Evolutionary conservation across 441 rosid species (phyloP), one percentile per base, ranked within the genome.

Genomic region (Populus hybrid): DNA sequence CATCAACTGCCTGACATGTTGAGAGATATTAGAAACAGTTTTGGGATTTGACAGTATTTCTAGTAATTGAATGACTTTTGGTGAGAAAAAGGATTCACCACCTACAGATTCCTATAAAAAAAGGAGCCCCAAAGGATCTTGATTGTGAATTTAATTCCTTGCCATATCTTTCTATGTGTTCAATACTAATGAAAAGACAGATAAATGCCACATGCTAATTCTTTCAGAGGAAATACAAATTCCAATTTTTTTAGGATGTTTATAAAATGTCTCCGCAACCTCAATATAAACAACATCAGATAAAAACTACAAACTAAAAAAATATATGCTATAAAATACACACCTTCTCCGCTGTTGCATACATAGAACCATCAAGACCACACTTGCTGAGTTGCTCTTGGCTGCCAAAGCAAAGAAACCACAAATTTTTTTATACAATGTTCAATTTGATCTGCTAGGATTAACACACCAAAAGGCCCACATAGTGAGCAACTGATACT

Each of bases 361-460:
- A 88, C 21, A 75, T 28, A 79, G 89, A 84, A 73, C 92, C 92
- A 71, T 87, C 89, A 81, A 89, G 89, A 72, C 92, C 92, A 75
- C 89, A 84, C 76, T 86, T 89, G 84, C 81, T 79, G 73, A 89
- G 90, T 74, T 87, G 92, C 79, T 86, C 90, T 81, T 84, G 82
- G 76, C 92, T 89, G 85, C 80, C 76, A 82, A 75, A 28, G 75
- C 69, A 83, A 82, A 74, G 68, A 70, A 23, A 65, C 31, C 3
- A 21, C 24, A 56, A 21, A 23, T 16, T 65, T 1, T 40, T 63
- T 29, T 23, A 50, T 28, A 64, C 4, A 40, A 16, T 28, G 77
- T 56, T 56, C 63, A 56, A 20, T 56, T 18, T 20, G 9, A 56
- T 56, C 63, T 56, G 63, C 21, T 20, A n/a, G 73, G 73, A 38